Percentiles rank a stretch among this genome's conserved stretches.
phyloP scores from a whole-genome alignment of 192 early-diverging fungal genomes.

The Linderina pennispora region DNA sequence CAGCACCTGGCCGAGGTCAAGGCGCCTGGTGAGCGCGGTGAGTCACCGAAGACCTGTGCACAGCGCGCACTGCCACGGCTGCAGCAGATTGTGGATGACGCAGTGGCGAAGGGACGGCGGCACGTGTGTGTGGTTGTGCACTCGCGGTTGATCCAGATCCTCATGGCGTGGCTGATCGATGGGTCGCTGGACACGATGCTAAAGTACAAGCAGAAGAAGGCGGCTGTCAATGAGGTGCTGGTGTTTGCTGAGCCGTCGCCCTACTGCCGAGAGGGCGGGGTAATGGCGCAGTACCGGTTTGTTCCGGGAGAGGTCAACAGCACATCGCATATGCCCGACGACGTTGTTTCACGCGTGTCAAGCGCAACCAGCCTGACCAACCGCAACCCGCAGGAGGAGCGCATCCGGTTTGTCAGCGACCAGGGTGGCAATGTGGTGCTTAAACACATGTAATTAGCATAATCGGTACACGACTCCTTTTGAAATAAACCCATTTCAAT shows the following conservation, averaged over 20 bases:
- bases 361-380: constrained; percentile 10
- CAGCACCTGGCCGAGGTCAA: constrained; percentile 3
- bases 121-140: constrained; percentile 23
- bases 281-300: constrained; percentile 6
- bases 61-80: constrained; percentile 20
- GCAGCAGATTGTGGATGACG: constrained; percentile 9
- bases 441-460: not conserved
- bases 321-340: constrained; percentile 19
- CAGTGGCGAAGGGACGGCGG: constrained; percentile 5
- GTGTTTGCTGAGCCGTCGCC: not conserved
- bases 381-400: constrained; percentile 5
- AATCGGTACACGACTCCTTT: no score
- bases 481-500: no score
- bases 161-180: constrained; percentile 24
- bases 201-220: constrained; percentile 31
- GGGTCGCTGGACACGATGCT: constrained; percentile 24
- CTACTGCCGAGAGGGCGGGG: not conserved
- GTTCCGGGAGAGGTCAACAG: constrained; percentile 23
- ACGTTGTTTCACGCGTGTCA: constrained; percentile 21
- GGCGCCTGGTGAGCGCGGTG: constrained; percentile 17
- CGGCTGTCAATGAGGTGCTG: constrained; percentile 19
- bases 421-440: constrained; percentile 13
- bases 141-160: constrained; percentile 36
- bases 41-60: constrained; percentile 19
- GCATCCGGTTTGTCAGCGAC: constrained; percentile 19